Conservation (phyloP, 108 stramenopile genomes). For the Schizochytrium sp. region DNA sequence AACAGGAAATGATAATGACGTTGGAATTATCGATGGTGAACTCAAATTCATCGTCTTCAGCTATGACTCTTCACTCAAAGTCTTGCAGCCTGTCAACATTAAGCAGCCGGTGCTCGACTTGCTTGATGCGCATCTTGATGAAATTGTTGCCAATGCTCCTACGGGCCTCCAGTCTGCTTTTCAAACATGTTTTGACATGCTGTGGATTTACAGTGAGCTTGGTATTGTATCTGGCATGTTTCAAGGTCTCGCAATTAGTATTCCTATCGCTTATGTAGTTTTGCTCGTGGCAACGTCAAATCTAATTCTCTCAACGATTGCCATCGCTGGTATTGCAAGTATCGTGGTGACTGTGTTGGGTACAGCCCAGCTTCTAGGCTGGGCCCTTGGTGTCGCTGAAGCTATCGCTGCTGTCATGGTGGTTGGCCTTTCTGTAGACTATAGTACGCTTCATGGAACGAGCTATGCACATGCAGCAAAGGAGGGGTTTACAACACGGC, state of each 20-base stretch:
- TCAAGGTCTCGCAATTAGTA: slow-evolving; percentile 62
- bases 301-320: slow-evolving; percentile 52
- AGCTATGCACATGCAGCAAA: slow-evolving; percentile 53
- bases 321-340: slow-evolving; percentile 60
- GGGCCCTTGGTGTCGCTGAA: slow-evolving; percentile 66
- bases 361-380: slow-evolving; percentile 55
- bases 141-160: neutral
- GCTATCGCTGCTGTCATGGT: slow-evolving; percentile 66
- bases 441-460: slow-evolving; percentile 63
- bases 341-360: slow-evolving; percentile 66
- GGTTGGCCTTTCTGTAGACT: slow-evolving; percentile 68
- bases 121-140: neutral
- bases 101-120: slow-evolving; percentile 39
- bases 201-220: slow-evolving; percentile 56
- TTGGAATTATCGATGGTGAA: slow-evolving; percentile 65
- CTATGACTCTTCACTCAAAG: slow-evolving; percentile 7
- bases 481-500: neutral
- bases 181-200: slow-evolving; percentile 10
- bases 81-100: neutral
- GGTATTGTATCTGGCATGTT: slow-evolving; percentile 63
- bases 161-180: neutral
- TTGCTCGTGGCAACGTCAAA: slow-evolving; percentile 64
- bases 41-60: slow-evolving; percentile 62
- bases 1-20: slow-evolving; percentile 6
- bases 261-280: slow-evolving; percentile 67